phyloP scores from a whole-genome alignment of 192 early-diverging fungal genomes.

The Coemansia sp. region DNA sequence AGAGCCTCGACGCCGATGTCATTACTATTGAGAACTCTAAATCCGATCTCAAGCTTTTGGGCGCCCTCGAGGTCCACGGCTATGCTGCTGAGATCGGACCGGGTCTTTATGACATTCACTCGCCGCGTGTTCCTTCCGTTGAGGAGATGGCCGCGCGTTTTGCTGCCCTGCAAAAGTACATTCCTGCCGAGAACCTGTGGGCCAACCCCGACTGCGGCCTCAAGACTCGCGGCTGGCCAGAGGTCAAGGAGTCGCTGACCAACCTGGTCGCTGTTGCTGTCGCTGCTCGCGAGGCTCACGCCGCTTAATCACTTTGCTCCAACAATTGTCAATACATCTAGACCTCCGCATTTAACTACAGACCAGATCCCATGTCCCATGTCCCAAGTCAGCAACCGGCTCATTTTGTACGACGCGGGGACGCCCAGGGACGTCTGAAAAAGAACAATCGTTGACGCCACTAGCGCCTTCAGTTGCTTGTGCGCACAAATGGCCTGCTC shows the following conservation, averaged over 20 bases:
- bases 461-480: neutral
- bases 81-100: slow-evolving; percentile 94
- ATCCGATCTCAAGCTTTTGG: slow-evolving; percentile 92
- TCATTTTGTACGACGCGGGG: neutral
- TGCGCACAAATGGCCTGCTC: neutral
- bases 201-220: slow-evolving; percentile 98
- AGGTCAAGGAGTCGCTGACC: slow-evolving; percentile 79
- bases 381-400: neutral
- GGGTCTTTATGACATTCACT: slow-evolving; percentile 98
- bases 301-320: neutral
- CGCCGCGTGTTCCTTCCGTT: slow-evolving; percentile 87
- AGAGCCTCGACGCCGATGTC: slow-evolving; percentile 90
- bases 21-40: slow-evolving; percentile 98
- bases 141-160: slow-evolving; percentile 88
- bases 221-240: slow-evolving; percentile 93
- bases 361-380: neutral
- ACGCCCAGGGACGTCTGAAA: neutral
- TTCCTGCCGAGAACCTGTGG: slow-evolving; percentile 81
- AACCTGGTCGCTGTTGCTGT: slow-evolving; percentile 86
- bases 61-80: slow-evolving; percentile 76
- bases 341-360: neutral
- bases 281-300: slow-evolving; percentile 55
- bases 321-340: neutral
- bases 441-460: neutral
- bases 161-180: slow-evolving; percentile 79